Base-by-base conservation (phyloP, 805 yeast species). In the Zygosaccharomyces rouxii region DNA sequence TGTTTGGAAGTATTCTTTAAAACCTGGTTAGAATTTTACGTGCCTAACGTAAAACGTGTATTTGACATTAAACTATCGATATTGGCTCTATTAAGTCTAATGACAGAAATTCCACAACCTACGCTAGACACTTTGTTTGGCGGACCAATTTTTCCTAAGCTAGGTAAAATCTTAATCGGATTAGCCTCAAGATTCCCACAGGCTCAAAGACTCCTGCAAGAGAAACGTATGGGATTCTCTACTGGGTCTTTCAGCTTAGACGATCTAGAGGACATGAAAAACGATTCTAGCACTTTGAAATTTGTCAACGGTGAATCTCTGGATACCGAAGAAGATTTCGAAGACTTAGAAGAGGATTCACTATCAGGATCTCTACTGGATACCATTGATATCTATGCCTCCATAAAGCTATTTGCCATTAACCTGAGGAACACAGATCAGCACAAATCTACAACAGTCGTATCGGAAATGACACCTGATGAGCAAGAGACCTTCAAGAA, bases 331-430 rank as follows among this genome's bases (percentile, higher is more conserved):
- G 84, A 79, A 55, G 81, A 80, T 7, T 82, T 80, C 44, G 94
- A 85, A 42, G 94, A 86, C 7, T 74, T 86, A 39, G 81, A 83
- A 40, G 97, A 90, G 60, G 96, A 86, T 61, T 81, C 96, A 7
- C 72, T 86, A 62, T 78, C 86, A 22, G 84, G 83, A 55, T 84
- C 92, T 1, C 83, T 95, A 3, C 74, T 94, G 42, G 97, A 92
- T 61, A 71, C 74, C 37, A 69, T 89, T 43, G 86, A 92, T 61
- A 83, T 86, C 3, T 89, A 82, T 66, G 73, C 74, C 13, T 78
- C 80, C 2, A 81, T 89, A 66, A 79, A 82, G 48, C 75, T 78
- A 16, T 75, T 78, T 16, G 67, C 87, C 14, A 50, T 71, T 3
- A 60, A 63, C 1, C 61, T 86, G 18, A 83, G 80, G 56, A 73